Base-by-base conservation (phyloP, 257 asterid genomes). In the Gentiana macrophylla region DNA sequence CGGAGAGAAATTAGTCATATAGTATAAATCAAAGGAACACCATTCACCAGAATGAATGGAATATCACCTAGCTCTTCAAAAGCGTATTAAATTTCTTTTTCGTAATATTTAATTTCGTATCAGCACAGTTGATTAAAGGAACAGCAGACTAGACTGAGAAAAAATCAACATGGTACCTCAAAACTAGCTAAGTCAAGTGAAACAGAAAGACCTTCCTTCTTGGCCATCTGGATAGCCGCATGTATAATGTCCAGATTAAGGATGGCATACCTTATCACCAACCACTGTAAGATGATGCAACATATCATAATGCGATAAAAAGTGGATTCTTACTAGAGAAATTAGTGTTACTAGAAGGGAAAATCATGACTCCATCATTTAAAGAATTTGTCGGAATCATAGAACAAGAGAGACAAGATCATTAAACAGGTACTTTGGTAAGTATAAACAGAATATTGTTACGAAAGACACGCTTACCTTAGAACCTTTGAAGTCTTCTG, bases 101-200 rank as follows among this genome's bases (percentile, higher is more conserved):
- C 9, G 35, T n/a, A 48, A 10, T 2, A 43, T 55, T 48, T 9
- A 49, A 56, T 9, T 13, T 12, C 32, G 35, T 34, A 34, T 49
- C 51, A 1, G 1, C 6, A 4, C n/a, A n/a, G n/a, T n/a, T n/a
- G n/a, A 12, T 1, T 3, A 10, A 12, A 32, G 35, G 12, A n/a
- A 4, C 12, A 12, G 12, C 12, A 49, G 50, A 44, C 9, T 32
- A 2, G 46, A 32, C 34, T 37, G 12, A 5, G 3, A 9, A 45
- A 33, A 32, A n/a, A n/a, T n/a, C n/a, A n/a, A n/a, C 43, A 56
- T 48, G 46, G 53, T 79, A 92, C 97, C 99, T 92, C 99, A 70
- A 92, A 92, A 72, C 99, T 92, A 57, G 99, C 99, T 11, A 92
- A 79, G 66, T 92, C 99, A 0, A 92, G 85, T 6, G 99, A 92